These are phyloP conservation scores for Quercus engelmannii DNA, from an alignment of 306 rosid species.

Conservation along the genomic window DNA sequence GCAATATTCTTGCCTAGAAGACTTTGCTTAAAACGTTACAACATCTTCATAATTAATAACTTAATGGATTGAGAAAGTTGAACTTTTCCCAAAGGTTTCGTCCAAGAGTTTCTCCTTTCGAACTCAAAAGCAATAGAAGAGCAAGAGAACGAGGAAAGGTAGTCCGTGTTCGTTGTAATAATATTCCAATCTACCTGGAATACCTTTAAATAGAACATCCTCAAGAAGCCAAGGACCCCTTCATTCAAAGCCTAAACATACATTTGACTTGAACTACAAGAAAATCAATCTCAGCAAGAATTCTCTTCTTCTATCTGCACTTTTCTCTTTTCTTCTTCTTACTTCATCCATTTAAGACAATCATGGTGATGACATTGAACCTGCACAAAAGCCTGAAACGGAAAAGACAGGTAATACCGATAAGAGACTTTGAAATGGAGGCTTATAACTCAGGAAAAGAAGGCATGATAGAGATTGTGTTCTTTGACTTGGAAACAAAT, in stretches of 20 bases:
- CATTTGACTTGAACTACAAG: conserved; percentile 60
- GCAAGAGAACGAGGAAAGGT: conserved; percentile 5
- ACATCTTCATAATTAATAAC: conserved; percentile 15
- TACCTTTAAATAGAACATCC: conserved; percentile 39
- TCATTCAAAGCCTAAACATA: conserved; percentile 28
- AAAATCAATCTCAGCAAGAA: conserved; percentile 49
- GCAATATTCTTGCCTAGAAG: conserved; percentile 28
- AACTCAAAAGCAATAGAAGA: conserved; percentile 18
- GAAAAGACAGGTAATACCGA: background rate
- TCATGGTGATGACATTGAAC: background rate
- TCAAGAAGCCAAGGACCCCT: conserved; percentile 51
- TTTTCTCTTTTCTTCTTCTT: background rate
- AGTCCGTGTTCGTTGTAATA: conserved; percentile 12
- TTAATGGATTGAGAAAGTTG: conserved; percentile 13
- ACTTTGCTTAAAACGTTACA: conserved; percentile 29
- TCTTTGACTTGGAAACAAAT: conserved; percentile 92
- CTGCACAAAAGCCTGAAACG: conserved; percentile 3
- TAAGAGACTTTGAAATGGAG: conserved; percentile 34
- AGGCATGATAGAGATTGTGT: conserved; percentile 58
- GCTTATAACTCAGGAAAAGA: conserved; percentile 36
- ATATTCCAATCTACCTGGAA: conserved; percentile 37
- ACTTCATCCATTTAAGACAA: conserved; percentile 12
- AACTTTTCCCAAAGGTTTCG: conserved; percentile 23
- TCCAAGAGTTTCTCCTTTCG: conserved; percentile 35
- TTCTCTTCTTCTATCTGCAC: conserved; percentile 19